Base-by-base conservation (phyloP, 805 yeast species). In the Dipodascopsis tothii region DNA sequence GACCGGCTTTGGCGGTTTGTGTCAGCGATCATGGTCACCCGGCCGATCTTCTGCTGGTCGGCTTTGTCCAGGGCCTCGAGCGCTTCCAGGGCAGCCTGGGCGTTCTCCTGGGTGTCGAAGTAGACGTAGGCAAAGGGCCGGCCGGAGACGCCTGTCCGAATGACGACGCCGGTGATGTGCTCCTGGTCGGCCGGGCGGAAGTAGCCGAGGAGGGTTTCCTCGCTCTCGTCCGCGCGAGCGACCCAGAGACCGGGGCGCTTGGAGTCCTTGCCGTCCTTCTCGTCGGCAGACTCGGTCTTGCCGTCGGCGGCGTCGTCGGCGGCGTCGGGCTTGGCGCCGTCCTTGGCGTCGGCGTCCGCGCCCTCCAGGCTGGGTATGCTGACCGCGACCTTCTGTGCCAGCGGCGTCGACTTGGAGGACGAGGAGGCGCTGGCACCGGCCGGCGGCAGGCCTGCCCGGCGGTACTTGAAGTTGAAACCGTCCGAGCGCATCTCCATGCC, bases 391-490 rank as follows among this genome's bases (percentile, higher is more conserved):
- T 25, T 25, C 14, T 25, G 30, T n/a, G n/a, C n/a, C n/a, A n/a
- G 21, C 39, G 18, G 39, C 32, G 21, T 36, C n/a, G 17, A n/a
- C 35, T 17, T 17, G 18, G 35, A 17, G 7, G 35, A 17, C 18
- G 35, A 33, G 9, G 35, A 17, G 27, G 37, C 21, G 22, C 40
- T 28, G 35, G 27, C 17, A 14, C 25, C 23, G 20, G 21, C 9
- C 6, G 44, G 27, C 18, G 35, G 23, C 21, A 35, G 6, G 5
- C 41, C 46, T 2, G 41, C 36, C 43, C 56, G 51, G 45, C 81
- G 69, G 59, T 71, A 75, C 5, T 63, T 63, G 59, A 81, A 81
- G 54, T 80, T 78, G 56, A 80, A 80, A 2, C 92, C 92, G 37
- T 67, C 67, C 4, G 84, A 69, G 22, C 60, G 59, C 35, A 77